phyloP scores from a whole-genome alignment of 179 eudicot species.

The Beta corolliflora region DNA sequence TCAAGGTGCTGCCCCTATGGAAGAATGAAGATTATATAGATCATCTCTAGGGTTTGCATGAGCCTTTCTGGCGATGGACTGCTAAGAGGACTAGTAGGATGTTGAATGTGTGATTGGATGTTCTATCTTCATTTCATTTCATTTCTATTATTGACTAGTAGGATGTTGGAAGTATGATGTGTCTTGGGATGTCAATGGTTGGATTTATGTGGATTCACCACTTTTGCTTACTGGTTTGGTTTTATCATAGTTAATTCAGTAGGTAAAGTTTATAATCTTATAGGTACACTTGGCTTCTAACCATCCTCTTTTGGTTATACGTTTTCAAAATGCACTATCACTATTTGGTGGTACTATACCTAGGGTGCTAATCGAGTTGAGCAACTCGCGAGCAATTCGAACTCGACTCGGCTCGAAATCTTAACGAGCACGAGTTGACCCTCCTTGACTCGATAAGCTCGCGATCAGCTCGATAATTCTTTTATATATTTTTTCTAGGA shows the following conservation, averaged over 20 bases:
- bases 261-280: too few relatives aligned
- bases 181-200: not conserved
- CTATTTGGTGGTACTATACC: too few relatives aligned
- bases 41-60: not conserved
- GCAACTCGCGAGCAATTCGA: too few relatives aligned
- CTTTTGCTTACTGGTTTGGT: not conserved
- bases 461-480: too few relatives aligned
- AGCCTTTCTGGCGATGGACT: not conserved
- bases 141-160: slow-evolving; percentile 10
- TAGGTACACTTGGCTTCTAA: too few relatives aligned
- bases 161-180: not conserved
- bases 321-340: too few relatives aligned
- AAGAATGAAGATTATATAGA: slow-evolving; percentile 31
- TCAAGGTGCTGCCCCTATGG: slow-evolving; percentile 65
- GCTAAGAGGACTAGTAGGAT: slow-evolving; percentile 3
- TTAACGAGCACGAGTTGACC: too few relatives aligned
- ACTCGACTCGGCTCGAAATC: too few relatives aligned
- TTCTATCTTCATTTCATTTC: slow-evolving; percentile 12
- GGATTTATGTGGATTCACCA: not conserved
- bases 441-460: too few relatives aligned
- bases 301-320: too few relatives aligned
- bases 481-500: too few relatives aligned
- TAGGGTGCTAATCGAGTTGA: too few relatives aligned
- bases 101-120: slow-evolving; percentile 22
- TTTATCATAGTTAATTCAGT: not conserved